phyloP scores from a whole-genome alignment of 148 eudicot genomes.

The Pharnaceum exiguum region DNA sequence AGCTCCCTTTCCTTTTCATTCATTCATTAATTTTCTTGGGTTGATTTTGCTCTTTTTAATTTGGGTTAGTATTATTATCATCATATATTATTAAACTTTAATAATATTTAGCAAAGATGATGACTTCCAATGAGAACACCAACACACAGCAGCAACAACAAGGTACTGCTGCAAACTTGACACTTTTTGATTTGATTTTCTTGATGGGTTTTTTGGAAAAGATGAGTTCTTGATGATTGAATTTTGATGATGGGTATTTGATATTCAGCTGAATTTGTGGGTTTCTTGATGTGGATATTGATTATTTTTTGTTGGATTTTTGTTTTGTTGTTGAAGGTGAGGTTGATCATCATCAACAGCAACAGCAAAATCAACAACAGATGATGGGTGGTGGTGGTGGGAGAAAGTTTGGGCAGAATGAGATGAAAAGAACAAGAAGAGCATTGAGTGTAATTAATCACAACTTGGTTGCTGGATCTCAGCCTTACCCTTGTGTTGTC shows the following conservation, averaged over 20 bases:
- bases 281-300: conserved; percentile 10
- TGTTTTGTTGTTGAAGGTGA: conserved; percentile 35
- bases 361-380: too few species aligned
- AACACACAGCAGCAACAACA: conserved; percentile 23
- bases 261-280: neutral
- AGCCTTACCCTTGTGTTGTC: conserved; percentile 32
- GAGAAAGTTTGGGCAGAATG: conserved; percentile 50
- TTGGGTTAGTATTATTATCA: neutral
- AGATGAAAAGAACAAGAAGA: conserved; percentile 48
- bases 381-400: too few species aligned
- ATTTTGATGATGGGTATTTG: neutral
- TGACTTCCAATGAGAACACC: conserved; percentile 38
- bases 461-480: conserved; percentile 46
- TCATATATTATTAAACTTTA: conserved; percentile 12
- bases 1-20: too few species aligned
- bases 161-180: conserved; percentile 26
- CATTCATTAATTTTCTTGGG: conserved; percentile 8
- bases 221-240: conserved; percentile 3
- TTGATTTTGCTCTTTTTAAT: conserved; percentile 8
- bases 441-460: conserved; percentile 55
- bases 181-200: neutral
- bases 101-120: conserved; percentile 30
- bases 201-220: neutral
- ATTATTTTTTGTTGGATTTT: conserved; percentile 1
- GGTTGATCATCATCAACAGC: too few species aligned